phyloP scores from a whole-genome alignment of 202 grass and related monocot species.

The Musa balbisiana region DNA sequence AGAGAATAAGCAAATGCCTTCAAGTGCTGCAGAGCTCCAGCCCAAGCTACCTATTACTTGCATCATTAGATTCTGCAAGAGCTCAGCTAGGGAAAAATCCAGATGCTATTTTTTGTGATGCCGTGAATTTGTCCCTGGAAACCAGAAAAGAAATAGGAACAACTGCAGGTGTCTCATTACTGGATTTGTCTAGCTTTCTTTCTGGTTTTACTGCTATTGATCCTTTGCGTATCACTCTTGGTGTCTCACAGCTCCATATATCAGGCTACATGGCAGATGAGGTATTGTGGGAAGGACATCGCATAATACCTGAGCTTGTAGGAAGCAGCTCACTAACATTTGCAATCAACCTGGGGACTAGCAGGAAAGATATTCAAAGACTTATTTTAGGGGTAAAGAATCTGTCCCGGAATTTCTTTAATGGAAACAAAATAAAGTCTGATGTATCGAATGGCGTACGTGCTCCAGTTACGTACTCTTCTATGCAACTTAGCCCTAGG shows the following conservation, averaged over 20 bases:
- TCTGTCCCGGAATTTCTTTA: constrained; percentile 47
- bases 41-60: constrained; percentile 66
- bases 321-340: constrained; percentile 50
- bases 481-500: constrained; percentile 52
- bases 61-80: constrained; percentile 79
- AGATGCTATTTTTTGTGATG: constrained; percentile 37
- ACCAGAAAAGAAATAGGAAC: constrained; percentile 25
- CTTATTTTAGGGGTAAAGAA: constrained; percentile 42
- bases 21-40: constrained; percentile 76
- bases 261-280: constrained; percentile 63
- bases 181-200: constrained; percentile 45
- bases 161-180: constrained; percentile 55
- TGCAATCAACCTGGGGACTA: constrained; percentile 66
- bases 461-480: constrained; percentile 32
- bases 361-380: constrained; percentile 42
- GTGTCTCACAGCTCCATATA: constrained; percentile 35
- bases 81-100: constrained; percentile 46
- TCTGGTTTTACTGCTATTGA: constrained; percentile 66
- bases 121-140: constrained; percentile 40
- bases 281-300: constrained; percentile 39
- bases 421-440: constrained; percentile 15
- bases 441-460: constrained; percentile 4
- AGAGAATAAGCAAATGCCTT: constrained; percentile 54
- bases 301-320: constrained; percentile 65
- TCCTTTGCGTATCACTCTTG: constrained; percentile 54